Evolutionary conservation across 164 flowering plant genomes (phyloP).

Genomic region (Umbellularia californica): DNA sequence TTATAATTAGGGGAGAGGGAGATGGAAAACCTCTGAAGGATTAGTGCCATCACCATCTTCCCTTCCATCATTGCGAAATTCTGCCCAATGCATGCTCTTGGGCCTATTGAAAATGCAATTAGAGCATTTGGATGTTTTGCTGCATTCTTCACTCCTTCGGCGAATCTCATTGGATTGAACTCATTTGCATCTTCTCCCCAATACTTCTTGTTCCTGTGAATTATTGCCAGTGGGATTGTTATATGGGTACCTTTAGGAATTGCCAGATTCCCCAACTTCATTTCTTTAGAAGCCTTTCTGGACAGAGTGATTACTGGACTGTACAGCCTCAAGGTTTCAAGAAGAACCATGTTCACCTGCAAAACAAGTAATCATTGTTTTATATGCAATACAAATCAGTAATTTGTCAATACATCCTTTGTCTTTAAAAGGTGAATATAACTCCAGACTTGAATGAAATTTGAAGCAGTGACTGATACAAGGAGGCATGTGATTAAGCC

Average conservation of each 20-base stretch:
- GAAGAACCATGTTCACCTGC: conserved; percentile 37
- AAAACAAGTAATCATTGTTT: background rate
- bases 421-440: no score
- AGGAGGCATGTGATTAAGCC: no score
- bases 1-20: conserved; percentile 26
- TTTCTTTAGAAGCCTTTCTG: conserved; percentile 18
- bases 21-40: conserved; percentile 30
- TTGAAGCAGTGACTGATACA: no score
- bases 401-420: no score
- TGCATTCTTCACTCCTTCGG: conserved; percentile 28
- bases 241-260: conserved; percentile 25
- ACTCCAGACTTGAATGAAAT: no score
- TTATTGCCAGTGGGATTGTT: conserved; percentile 16
- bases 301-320: conserved; percentile 17
- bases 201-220: conserved; percentile 21
- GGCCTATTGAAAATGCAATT: conserved; percentile 28
- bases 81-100: conserved; percentile 35
- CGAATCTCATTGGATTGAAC: conserved; percentile 40
- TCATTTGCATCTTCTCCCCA: conserved; percentile 47
- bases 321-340: conserved; percentile 35
- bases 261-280: conserved; percentile 23
- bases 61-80: conserved; percentile 34
- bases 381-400: background rate
- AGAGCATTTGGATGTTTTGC: conserved; percentile 36
- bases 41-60: conserved; percentile 28